A percentile compares a stretch with the other conserved stretches of the same genome.
Conservation (phyloP, 1,284 basidiomycete genomes). For the Austroboletus rostrupii region DNA sequence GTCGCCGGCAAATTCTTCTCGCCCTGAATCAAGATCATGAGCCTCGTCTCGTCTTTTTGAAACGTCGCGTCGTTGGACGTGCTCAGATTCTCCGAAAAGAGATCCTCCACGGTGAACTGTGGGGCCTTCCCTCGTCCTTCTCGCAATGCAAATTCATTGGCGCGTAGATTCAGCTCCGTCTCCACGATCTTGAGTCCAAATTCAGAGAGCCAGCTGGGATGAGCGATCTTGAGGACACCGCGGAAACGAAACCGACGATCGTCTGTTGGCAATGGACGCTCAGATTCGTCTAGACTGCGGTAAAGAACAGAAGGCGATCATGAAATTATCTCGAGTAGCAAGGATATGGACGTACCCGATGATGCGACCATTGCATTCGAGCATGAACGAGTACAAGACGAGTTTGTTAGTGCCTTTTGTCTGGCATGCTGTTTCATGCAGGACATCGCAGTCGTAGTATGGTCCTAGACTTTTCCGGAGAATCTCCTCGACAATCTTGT, state of each 20-base stretch:
- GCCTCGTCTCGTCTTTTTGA: constrained; percentile 24
- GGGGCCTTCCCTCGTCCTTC: constrained; percentile 13
- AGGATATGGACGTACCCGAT: constrained; percentile 17
- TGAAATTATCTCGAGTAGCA: background rate
- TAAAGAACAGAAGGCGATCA: background rate
- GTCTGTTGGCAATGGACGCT: constrained; percentile 16
- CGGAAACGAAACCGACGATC: constrained; percentile 37
- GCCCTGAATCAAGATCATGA: constrained; percentile 39
- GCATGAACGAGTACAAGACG: constrained; percentile 28
- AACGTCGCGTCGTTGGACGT: constrained; percentile 14
- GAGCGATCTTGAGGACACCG: constrained; percentile 43
- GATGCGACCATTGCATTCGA: constrained; percentile 24
- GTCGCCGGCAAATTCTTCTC: constrained; percentile 38
- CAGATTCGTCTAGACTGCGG: constrained; percentile 29
- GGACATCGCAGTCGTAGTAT: constrained; percentile 27
- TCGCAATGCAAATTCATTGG: constrained; percentile 23
- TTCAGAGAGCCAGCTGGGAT: constrained; percentile 44
- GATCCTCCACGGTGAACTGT: constrained; percentile 31
- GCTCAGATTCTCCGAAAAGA: constrained; percentile 31
- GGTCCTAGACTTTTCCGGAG: constrained; percentile 28
- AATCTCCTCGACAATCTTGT: constrained; percentile 20
- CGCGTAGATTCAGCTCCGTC: constrained; percentile 39
- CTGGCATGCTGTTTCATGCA: constrained; percentile 19
- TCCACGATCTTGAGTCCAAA: constrained; percentile 38
- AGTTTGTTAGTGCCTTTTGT: constrained; percentile 8